phyloP scores from a whole-genome alignment of 2,329 filamentous ascomycete genomes.

The Epicoccum nigrum region DNA sequence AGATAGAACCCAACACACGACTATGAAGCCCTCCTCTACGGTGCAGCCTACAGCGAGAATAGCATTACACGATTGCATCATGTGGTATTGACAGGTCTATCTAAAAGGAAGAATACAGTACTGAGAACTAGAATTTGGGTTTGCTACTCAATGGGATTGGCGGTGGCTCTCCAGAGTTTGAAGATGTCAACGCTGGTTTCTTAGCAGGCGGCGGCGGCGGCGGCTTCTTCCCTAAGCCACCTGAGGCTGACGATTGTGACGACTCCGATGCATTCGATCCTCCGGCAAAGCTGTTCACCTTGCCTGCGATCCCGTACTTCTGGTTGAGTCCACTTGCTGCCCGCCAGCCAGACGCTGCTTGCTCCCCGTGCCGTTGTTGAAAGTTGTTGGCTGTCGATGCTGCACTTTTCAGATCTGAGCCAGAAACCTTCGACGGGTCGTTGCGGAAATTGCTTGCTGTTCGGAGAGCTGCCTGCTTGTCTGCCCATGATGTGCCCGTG shows the following conservation, averaged over 20 bases:
- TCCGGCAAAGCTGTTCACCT: slow-evolving; percentile 52
- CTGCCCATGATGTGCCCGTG: slow-evolving; percentile 66
- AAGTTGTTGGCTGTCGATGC: slow-evolving; percentile 71
- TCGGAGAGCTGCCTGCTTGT: slow-evolving; percentile 66
- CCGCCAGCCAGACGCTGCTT: slow-evolving; percentile 66
- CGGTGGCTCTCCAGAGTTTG: slow-evolving; percentile 52
- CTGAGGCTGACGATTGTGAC: slow-evolving; percentile 35
- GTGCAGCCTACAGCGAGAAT: too few species aligned
- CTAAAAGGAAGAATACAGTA: not conserved
- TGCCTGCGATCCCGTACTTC: slow-evolving; percentile 64
- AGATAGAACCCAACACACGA: too few species aligned
- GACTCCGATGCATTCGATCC: slow-evolving; percentile 32
- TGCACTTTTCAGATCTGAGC: slow-evolving; percentile 63
- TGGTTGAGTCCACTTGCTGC: slow-evolving; percentile 64
- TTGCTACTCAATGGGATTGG: slow-evolving; percentile 65
- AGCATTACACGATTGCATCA: too few species aligned
- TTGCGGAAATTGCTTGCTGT: slow-evolving; percentile 66
- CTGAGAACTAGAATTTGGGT: slow-evolving; percentile 48
- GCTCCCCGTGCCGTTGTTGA: slow-evolving; percentile 71
- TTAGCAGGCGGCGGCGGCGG: slow-evolving; percentile 63
- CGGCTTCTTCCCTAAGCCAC: slow-evolving; percentile 57
- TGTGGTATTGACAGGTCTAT: not conserved
- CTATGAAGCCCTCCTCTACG: too few species aligned
- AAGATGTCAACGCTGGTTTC: slow-evolving; percentile 55
- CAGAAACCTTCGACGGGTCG: slow-evolving; percentile 66